Conservation (phyloP, 2,329 filamentous ascomycete genomes). For the Penicillium sp. region DNA sequence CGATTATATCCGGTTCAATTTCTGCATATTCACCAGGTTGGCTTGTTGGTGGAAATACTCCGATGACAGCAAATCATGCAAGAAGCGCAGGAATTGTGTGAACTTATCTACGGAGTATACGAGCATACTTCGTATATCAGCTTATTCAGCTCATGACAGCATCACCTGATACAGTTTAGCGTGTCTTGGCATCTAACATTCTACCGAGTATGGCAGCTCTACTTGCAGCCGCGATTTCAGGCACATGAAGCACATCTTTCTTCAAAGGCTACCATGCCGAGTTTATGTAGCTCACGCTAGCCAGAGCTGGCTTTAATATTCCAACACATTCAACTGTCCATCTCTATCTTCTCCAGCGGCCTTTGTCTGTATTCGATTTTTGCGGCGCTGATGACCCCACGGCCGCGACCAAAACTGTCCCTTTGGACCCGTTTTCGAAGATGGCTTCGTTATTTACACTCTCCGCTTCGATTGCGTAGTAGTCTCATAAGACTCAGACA, state of each 20-base stretch:
- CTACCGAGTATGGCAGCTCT: too few relatives aligned
- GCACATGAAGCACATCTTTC: background rate
- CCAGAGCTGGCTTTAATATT: background rate
- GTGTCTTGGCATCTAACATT: background rate
- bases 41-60: too few relatives aligned
- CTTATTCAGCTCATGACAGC: background rate
- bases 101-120: background rate
- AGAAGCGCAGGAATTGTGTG: background rate
- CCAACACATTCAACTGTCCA: too few relatives aligned
- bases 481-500: background rate
- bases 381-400: background rate
- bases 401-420: background rate
- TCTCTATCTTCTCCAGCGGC: background rate
- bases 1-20: too few relatives aligned
- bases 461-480: background rate
- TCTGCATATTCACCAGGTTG: too few relatives aligned
- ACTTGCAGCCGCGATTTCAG: too few relatives aligned
- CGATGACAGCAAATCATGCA: background rate
- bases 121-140: slow-evolving; percentile 1
- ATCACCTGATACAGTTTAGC: background rate
- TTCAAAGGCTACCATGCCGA: background rate
- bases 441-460: background rate
- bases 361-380: background rate
- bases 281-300: background rate
- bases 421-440: background rate